Evolutionary conservation across 2,329 filamentous ascomycete genomes (phyloP), one percentile per base, ranked within the genome.

Genomic region (Verticillium tricorpus): DNA sequence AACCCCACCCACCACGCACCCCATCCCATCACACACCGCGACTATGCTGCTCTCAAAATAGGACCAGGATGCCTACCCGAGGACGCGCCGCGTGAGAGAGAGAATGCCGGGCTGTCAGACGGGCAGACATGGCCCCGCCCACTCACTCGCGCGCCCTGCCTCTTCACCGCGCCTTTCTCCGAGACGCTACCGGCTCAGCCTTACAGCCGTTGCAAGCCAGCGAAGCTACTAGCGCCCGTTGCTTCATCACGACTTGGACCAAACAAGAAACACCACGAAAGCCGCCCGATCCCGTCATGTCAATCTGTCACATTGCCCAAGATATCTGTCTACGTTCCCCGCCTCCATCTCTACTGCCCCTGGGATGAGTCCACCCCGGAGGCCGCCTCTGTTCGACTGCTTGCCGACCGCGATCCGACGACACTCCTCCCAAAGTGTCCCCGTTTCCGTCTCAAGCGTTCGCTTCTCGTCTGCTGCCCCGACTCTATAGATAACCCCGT

Each of bases 391-490:
- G 39, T n/a, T 14, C 17, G 8, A 15, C n/a, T 4, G 17, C 39
- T 50, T 50, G 45, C 6, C 7, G 45, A 63, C 40, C 45, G 57
- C 37, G 32, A 60, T 59, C 35, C 57, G 39, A 34, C 14, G 39
- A 56, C 60, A 65, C 63, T 64, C 63, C 63, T 65, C 63, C 63
- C 63, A 65, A 65, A 65, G 63, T 64, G 60, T 52, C 45, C 45
- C 14, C 45, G 17, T 50, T n/a, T 19, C n/a, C 19, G 45, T 25
- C 19, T 14, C 19, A 25, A 50, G 19, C 12, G 9, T 25, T n/a
- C n/a, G 15, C 45, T 1, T 50, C 17, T 32, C 17, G 4, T 12
- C 32, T 11, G 8, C 17, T 32, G 8, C 15, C 28, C 52, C 12
- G 31, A 12, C 15, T 56, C 55, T 56, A 37, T 56, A 37, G 28